Conservation (phyloP, 768 basidiomycete species). For the Imleria badia region DNA sequence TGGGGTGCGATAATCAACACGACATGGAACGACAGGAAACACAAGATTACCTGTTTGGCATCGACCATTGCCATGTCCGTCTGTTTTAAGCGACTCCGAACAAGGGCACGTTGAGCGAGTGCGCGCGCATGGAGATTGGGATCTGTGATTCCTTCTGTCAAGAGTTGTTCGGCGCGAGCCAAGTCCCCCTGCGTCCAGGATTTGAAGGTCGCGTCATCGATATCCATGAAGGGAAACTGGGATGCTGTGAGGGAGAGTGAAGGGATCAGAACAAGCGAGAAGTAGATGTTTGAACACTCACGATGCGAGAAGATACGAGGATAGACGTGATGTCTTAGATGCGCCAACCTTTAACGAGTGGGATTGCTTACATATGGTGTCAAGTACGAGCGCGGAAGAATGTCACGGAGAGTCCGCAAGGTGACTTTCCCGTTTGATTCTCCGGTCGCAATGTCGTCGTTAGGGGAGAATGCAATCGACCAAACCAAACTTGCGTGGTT, state of each 20-base stretch:
- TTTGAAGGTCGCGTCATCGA: too few species aligned
- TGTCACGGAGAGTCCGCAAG: background rate
- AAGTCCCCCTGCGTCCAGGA: too few species aligned
- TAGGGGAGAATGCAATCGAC: background rate
- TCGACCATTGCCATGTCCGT: background rate
- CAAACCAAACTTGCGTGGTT: background rate
- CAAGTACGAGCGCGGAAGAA: slow-evolving; percentile 1
- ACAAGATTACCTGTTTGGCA: background rate
- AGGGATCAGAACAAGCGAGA: too few species aligned
- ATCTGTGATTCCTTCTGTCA: background rate
- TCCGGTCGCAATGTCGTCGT: background rate
- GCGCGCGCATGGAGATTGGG: background rate
- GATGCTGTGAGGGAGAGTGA: background rate
- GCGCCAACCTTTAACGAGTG: too few species aligned
- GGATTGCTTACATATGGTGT: background rate
- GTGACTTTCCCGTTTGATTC: background rate
- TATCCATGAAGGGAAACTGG: background rate
- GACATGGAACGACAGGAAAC: accelerated
- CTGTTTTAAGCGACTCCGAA: too few species aligned
- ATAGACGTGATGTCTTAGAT: background rate
- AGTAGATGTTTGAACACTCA: background rate
- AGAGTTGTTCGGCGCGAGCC: background rate
- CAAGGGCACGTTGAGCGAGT: too few species aligned
- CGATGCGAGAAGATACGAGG: background rate
- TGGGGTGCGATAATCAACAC: background rate